phyloP scores from a whole-genome alignment of 148 eudicot species.

The Vaccinium corymbosum region DNA sequence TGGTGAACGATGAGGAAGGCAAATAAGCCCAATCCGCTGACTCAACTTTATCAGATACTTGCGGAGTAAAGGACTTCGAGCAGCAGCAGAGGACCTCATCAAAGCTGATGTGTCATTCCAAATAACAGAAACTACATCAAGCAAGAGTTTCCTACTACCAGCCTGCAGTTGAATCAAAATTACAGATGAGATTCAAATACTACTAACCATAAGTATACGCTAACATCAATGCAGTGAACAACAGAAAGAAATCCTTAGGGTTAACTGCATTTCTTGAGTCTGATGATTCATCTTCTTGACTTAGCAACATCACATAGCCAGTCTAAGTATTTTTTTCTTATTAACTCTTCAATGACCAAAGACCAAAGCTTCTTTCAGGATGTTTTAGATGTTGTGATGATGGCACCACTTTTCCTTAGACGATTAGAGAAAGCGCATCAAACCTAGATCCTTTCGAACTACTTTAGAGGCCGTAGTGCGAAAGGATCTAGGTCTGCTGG shows the following conservation, averaged over 20 bases:
- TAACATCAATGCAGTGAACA: background rate
- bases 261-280: background rate
- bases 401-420: background rate
- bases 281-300: background rate
- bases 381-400: background rate
- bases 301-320: background rate
- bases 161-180: constrained; percentile 40
- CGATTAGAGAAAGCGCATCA: background rate
- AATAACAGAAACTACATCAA: constrained; percentile 53
- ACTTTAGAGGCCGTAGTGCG: background rate
- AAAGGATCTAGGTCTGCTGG: background rate
- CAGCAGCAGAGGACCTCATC: constrained; percentile 66
- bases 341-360: background rate
- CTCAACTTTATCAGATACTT: constrained; percentile 81
- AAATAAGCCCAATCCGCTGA: constrained; percentile 78
- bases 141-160: constrained; percentile 66
- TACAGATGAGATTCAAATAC: constrained; percentile 4
- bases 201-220: background rate
- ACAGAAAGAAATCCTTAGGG: background rate
- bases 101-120: constrained; percentile 80
- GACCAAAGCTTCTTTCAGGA: background rate
- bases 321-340: background rate
- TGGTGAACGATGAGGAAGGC: constrained; percentile 74
- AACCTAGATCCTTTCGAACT: background rate
- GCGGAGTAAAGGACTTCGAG: constrained; percentile 87